Conservation (phyloP, 2,329 filamentous ascomycete species). For the Colletotrichum cuscutae region DNA sequence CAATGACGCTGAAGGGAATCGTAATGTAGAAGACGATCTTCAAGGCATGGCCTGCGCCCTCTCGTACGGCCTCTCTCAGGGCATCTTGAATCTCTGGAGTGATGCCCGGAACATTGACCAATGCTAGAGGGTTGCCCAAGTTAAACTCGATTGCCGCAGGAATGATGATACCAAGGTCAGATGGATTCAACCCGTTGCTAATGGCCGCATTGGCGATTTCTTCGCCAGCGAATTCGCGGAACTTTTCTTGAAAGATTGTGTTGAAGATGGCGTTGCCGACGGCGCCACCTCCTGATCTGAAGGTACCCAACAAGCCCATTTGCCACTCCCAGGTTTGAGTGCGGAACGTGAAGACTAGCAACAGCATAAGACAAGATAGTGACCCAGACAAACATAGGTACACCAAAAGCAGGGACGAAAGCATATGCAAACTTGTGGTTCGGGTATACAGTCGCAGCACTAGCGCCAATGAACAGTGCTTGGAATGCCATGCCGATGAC, state of each 20-base stretch:
- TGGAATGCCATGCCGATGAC: slow-evolving; percentile 44
- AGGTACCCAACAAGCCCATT: slow-evolving; percentile 44
- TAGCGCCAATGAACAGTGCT: slow-evolving; percentile 40
- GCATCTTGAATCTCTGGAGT: slow-evolving; percentile 28
- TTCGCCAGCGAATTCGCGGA: slow-evolving; percentile 38
- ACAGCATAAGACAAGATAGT: slow-evolving; percentile 44
- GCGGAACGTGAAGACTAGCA: slow-evolving; percentile 43
- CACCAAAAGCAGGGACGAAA: slow-evolving; percentile 44
- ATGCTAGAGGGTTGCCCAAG: slow-evolving; percentile 40
- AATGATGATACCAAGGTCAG: slow-evolving; percentile 38
- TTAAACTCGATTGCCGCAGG: slow-evolving; percentile 44
- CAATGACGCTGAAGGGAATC: slow-evolving; percentile 28
- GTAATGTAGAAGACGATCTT: slow-evolving; percentile 32
- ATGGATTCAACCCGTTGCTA: slow-evolving; percentile 38
- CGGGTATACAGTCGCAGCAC: slow-evolving; percentile 42
- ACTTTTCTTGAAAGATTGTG: slow-evolving; percentile 40
- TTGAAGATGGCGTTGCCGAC: slow-evolving; percentile 48
- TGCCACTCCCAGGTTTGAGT: slow-evolving; percentile 43
- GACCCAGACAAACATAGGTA: slow-evolving; percentile 45
- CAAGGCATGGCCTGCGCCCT: slow-evolving; percentile 29
- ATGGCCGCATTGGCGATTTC: slow-evolving; percentile 43
- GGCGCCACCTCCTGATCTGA: slow-evolving; percentile 44
- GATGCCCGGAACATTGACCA: slow-evolving; percentile 33
- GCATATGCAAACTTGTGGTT: slow-evolving; percentile 42
- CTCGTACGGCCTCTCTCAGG: slow-evolving; percentile 12